Evolutionary conservation across 768 basidiomycete species (phyloP).

Genomic region (Piloderma croceum): DNA sequence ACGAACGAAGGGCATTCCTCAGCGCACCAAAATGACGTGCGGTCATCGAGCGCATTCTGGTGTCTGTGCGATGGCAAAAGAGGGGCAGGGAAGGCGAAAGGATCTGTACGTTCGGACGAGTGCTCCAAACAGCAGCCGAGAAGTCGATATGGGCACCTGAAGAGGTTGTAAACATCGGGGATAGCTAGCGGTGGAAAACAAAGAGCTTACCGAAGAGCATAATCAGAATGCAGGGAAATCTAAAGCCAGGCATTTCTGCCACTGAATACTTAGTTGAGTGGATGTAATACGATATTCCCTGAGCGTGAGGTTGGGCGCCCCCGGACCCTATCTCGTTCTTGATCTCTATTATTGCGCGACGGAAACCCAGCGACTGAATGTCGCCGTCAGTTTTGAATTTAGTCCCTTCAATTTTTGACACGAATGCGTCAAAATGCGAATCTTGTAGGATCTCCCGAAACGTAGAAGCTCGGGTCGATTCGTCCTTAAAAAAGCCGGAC

Average conservation of each 20-base stretch:
- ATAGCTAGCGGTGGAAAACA: too few relatives aligned
- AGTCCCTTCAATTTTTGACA: slow-evolving; percentile 11
- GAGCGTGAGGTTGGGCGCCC: slow-evolving; percentile 19
- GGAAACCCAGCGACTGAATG: too few relatives aligned
- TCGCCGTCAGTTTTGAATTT: slow-evolving; percentile 13
- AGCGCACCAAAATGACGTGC: slow-evolving; percentile 24
- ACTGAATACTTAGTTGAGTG: slow-evolving; percentile 12
- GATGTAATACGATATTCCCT: slow-evolving; percentile 19
- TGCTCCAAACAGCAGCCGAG: slow-evolving; percentile 22
- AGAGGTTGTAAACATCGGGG: too few relatives aligned
- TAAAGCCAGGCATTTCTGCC: slow-evolving; percentile 6
- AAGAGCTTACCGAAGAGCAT: slow-evolving; percentile 21
- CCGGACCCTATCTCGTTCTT: slow-evolving; percentile 17
- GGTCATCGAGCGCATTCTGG: slow-evolving; percentile 3
- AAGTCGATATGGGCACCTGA: slow-evolving; percentile 24
- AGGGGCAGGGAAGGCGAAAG: slow-evolving; percentile 22
- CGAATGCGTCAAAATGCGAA: slow-evolving; percentile 7
- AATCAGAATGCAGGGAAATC: slow-evolving; percentile 24
- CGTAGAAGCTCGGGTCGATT: slow-evolving; percentile 5
- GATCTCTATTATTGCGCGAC: slow-evolving; percentile 15
- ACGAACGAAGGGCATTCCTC: slow-evolving; percentile 14
- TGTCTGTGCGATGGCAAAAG: slow-evolving; percentile 18
- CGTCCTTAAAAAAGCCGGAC: slow-evolving; percentile 17
- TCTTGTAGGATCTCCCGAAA: slow-evolving; percentile 9
- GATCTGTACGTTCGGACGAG: slow-evolving; percentile 18